Conservation (phyloP, 2,329 filamentous ascomycete genomes). For the Neopestalotiopsis rosae region DNA sequence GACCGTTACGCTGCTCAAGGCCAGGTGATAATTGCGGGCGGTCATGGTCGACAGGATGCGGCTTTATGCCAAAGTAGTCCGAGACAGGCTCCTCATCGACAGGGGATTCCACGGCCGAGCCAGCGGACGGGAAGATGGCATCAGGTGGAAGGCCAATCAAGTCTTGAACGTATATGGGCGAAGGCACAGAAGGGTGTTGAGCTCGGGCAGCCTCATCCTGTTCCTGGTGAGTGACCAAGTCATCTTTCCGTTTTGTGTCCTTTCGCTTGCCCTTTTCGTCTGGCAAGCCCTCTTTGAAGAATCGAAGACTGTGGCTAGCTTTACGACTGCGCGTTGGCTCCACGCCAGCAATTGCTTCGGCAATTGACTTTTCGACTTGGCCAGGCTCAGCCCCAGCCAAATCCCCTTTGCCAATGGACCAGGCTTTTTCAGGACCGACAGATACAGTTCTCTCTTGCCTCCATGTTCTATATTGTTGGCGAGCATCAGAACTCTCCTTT, state of each 20-base stretch:
- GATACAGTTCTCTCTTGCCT: slow-evolving; percentile 48
- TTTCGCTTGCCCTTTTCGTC: slow-evolving; percentile 62
- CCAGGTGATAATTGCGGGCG: slow-evolving; percentile 20
- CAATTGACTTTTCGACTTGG: slow-evolving; percentile 68
- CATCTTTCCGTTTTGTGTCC: slow-evolving; percentile 43
- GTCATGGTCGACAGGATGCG: slow-evolving; percentile 23
- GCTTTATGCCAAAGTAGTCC: slow-evolving; percentile 33
- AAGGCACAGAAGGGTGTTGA: slow-evolving; percentile 24
- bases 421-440: slow-evolving; percentile 61
- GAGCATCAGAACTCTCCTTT: slow-evolving; percentile 27
- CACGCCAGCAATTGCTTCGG: slow-evolving; percentile 64
- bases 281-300: slow-evolving; percentile 70
- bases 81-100: slow-evolving; percentile 22
- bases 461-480: slow-evolving; percentile 41
- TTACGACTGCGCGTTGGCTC: slow-evolving; percentile 71
- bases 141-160: slow-evolving; percentile 24
- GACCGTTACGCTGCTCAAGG: slow-evolving; percentile 18
- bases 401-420: slow-evolving; percentile 65
- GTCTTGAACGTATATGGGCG: slow-evolving; percentile 31
- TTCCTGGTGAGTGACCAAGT: slow-evolving; percentile 43
- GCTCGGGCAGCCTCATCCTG: slow-evolving; percentile 8
- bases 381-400: slow-evolving; percentile 55
- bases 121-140: slow-evolving; percentile 25
- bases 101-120: slow-evolving; percentile 21
- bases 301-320: slow-evolving; percentile 69